phyloP scores from a whole-genome alignment of 1,284 basidiomycete genomes.

The Gomphus bonarii region DNA sequence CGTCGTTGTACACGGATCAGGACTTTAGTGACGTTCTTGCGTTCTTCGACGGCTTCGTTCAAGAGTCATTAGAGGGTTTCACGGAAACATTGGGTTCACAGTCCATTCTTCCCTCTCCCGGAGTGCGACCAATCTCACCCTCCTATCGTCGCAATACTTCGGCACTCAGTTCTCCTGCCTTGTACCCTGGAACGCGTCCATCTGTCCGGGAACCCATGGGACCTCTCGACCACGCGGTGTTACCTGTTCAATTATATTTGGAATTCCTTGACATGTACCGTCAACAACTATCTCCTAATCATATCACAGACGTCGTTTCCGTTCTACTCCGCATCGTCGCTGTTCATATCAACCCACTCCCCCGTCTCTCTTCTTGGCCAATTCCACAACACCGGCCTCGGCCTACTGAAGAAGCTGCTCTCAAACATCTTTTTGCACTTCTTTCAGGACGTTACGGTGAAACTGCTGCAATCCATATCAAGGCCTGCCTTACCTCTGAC shows the following conservation, averaged over 20 bases:
- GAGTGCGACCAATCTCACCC: conserved; percentile 22
- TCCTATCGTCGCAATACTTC: conserved; percentile 48
- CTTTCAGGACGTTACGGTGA: conserved; percentile 51
- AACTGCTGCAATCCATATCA: not conserved
- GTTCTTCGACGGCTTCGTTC: conserved; percentile 50
- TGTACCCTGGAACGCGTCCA: conserved; percentile 19
- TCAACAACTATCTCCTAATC: conserved; percentile 43
- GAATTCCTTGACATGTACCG: conserved; percentile 45
- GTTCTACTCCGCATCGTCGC: conserved; percentile 60
- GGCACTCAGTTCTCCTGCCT: conserved; percentile 30
- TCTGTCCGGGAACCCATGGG: conserved; percentile 21
- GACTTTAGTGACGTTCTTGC: conserved; percentile 40
- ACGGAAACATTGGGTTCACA: conserved; percentile 14
- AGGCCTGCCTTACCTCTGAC: conserved; percentile 11
- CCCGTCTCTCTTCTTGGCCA: conserved; percentile 43
- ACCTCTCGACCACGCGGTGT: conserved; percentile 38
- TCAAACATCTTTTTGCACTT: conserved; percentile 42
- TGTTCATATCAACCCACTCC: conserved; percentile 50
- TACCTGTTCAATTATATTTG: conserved; percentile 53
- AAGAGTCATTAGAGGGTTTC: conserved; percentile 25
- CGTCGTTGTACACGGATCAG: conserved; percentile 47
- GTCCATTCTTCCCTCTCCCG: conserved; percentile 19
- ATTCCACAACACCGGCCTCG: conserved; percentile 25
- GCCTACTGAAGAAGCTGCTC: conserved; percentile 42
- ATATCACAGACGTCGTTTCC: conserved; percentile 48